Evolutionary conservation across 139 green algal genomes (phyloP).

Genomic region (Chlamydomonas schloesseri): DNA sequence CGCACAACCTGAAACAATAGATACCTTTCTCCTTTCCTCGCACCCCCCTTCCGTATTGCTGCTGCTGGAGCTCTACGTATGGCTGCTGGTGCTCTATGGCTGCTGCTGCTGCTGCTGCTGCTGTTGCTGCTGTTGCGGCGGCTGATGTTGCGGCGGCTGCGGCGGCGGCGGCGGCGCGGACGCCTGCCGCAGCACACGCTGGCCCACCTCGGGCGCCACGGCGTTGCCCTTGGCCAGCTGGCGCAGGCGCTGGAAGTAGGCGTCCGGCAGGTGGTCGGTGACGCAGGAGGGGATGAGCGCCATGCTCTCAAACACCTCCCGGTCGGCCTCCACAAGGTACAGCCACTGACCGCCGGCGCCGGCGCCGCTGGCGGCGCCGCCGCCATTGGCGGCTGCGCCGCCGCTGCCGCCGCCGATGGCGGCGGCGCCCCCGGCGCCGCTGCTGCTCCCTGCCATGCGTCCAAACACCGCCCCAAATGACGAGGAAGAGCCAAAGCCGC

Average conservation of each 20-base stretch:
- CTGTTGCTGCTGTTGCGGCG: neutral
- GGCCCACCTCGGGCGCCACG: neutral
- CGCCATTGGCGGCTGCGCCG: neutral
- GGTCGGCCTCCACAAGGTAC: slow-evolving; percentile 37
- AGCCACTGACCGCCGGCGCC: neutral
- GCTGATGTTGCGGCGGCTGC: too few species aligned
- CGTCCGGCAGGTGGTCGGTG: slow-evolving; percentile 32
- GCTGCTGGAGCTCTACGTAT: too few species aligned
- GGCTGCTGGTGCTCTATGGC: neutral
- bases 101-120: neutral
- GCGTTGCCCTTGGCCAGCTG: slow-evolving; percentile 14
- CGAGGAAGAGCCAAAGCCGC: too few species aligned
- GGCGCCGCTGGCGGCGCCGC: neutral
- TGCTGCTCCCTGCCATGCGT: too few species aligned
- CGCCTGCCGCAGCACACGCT: neutral
- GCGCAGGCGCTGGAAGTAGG: slow-evolving; percentile 30
- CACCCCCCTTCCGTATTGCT: neutral
- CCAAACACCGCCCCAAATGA: too few species aligned
- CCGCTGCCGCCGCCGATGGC: neutral
- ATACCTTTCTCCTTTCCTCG: too few species aligned
- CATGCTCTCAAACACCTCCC: slow-evolving; percentile 35
- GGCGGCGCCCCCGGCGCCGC: neutral
- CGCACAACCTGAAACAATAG: too few species aligned
- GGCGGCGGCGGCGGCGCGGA: too few species aligned
- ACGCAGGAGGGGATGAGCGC: slow-evolving; percentile 17